phyloP scores from a whole-genome alignment of 1,284 basidiomycete species.

The Thelephora terrestris region DNA sequence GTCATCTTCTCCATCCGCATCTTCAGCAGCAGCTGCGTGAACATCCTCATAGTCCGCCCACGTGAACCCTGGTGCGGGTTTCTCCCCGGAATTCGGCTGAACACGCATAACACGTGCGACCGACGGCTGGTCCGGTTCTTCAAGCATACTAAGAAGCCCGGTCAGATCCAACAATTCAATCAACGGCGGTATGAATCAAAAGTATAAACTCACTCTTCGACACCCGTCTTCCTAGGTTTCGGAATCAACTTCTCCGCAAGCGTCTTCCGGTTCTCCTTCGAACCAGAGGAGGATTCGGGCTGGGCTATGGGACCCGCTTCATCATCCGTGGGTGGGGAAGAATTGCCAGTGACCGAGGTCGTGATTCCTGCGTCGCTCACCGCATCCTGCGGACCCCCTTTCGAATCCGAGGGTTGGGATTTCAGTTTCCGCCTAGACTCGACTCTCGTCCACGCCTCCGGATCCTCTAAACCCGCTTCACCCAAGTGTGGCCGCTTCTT shows the following conservation, averaged over 20 bases:
- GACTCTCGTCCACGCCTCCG: slow-evolving; percentile 49
- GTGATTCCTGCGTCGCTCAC: slow-evolving; percentile 46
- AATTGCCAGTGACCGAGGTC: slow-evolving; percentile 43
- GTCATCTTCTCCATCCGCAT: slow-evolving; percentile 49
- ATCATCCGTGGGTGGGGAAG: slow-evolving; percentile 38
- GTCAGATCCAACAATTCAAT: slow-evolving; percentile 3
- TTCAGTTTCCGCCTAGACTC: slow-evolving; percentile 16
- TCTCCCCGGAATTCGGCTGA: slow-evolving; percentile 40
- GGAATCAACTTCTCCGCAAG: slow-evolving; percentile 51
- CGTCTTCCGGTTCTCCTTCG: slow-evolving; percentile 28
- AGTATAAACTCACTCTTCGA: slow-evolving; percentile 46
- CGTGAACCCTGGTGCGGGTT: slow-evolving; percentile 53
- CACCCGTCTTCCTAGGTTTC: slow-evolving; percentile 48
- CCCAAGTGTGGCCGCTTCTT: slow-evolving; percentile 17
- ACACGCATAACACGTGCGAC: slow-evolving; percentile 55
- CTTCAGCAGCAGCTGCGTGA: slow-evolving; percentile 36
- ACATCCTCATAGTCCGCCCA: slow-evolving; percentile 72
- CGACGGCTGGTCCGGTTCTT: slow-evolving; percentile 43
- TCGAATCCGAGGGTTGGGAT: slow-evolving; percentile 2
- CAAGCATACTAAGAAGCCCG: slow-evolving; percentile 42
- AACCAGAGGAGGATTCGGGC: slow-evolving; percentile 9
- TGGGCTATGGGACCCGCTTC: slow-evolving; percentile 16
- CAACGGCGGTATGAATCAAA: slow-evolving; percentile 5
- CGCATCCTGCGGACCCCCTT: slow-evolving; percentile 9
- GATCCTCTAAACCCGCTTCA: slow-evolving; percentile 20